Base-by-base conservation (phyloP, 202 grass and related monocot genomes). In the Musa balbisiana region DNA sequence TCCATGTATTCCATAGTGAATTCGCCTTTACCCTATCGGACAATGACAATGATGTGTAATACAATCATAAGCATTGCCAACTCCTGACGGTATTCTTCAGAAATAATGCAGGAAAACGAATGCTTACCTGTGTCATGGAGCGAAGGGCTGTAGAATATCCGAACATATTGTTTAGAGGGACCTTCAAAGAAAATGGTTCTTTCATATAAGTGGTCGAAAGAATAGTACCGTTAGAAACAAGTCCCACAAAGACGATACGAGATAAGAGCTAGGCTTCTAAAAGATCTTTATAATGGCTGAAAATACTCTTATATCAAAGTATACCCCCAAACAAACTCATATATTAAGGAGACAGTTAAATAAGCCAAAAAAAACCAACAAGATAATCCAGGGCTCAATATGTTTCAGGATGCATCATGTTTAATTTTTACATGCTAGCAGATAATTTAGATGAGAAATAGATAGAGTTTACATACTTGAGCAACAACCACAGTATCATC, bases 1-100 rank as follows among this genome's bases (percentile, higher is more conserved):
- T 98, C 91, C 51, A 91, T 72, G 82, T 98, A 98, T 83, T 98
- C 94, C 94, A 98, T 98, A 8, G 94, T 90, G 89, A 98, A 98
- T 85, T 98, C 94, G 16, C 94, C 94, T 86, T 98, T 98, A n/a
- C 94, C 94, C 94, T 98, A 82, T 20, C 65, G 23, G 3, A 58
- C 4, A 43, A 33, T 33, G 3, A 43, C 19, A 83, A 82, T 64
- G 43, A 75, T 56, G 71, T 51, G 8, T 54, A 49, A 56, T 60
- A 82, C 72, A 72, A 51, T n/a, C 59, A 78, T 51, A 65, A 50
- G 59, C 76, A 51, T 60, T 43, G 17, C 63, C 76, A 77, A 55
- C 2, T 3, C 19, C 15, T 24, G 67, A 23, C 24, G 51, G 50
- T 52, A 58, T 2, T 3, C 17, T 43, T 65, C 3, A 56, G 60